phyloP scores from a whole-genome alignment of 2,329 filamentous ascomycete species.

The Phoma sp. region DNA sequence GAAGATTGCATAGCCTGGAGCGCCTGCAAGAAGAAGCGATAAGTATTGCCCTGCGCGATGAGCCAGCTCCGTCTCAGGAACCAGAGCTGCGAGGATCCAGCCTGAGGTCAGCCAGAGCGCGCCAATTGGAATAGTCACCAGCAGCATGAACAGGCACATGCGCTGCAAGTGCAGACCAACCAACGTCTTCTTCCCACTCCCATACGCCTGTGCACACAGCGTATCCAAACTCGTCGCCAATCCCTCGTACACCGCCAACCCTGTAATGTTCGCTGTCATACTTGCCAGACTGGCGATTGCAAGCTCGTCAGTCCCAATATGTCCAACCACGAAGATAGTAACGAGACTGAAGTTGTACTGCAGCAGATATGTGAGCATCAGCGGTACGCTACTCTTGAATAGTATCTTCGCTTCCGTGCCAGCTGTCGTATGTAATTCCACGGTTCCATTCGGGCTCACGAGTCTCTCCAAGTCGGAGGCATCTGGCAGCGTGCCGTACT shows the following conservation, averaged over 20 bases:
- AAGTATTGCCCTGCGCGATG: conserved; percentile 59
- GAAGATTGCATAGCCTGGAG: conserved; percentile 62
- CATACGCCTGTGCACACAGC: conserved; percentile 60
- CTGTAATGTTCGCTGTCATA: conserved; percentile 62
- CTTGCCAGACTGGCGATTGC: conserved; percentile 60
- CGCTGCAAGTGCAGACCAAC: conserved; percentile 62
- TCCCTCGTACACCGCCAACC: conserved; percentile 59
- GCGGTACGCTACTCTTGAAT: conserved; percentile 55
- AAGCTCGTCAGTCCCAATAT: conserved; percentile 60
- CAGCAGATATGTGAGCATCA: conserved; percentile 61
- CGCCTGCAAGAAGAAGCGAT: conserved; percentile 56
- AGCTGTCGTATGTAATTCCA: conserved; percentile 32
- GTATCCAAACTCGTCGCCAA: conserved; percentile 61
- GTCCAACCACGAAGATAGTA: conserved; percentile 60
- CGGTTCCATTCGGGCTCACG: conserved; percentile 29
- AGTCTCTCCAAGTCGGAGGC: conserved; percentile 37
- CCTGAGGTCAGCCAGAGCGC: conserved; percentile 58
- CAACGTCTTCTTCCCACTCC: conserved; percentile 54
- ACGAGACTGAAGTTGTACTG: conserved; percentile 61
- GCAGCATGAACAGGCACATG: conserved; percentile 59
- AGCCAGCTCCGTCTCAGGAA: conserved; percentile 57
- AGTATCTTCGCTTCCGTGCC: conserved; percentile 43
- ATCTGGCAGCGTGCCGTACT: conserved; percentile 39
- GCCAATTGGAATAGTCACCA: conserved; percentile 57
- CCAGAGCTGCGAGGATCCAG: conserved; percentile 53